These are phyloP conservation scores for Noccaea bulbosa DNA, from an alignment of 345 rosid genomes.

Conservation along the genomic window DNA sequence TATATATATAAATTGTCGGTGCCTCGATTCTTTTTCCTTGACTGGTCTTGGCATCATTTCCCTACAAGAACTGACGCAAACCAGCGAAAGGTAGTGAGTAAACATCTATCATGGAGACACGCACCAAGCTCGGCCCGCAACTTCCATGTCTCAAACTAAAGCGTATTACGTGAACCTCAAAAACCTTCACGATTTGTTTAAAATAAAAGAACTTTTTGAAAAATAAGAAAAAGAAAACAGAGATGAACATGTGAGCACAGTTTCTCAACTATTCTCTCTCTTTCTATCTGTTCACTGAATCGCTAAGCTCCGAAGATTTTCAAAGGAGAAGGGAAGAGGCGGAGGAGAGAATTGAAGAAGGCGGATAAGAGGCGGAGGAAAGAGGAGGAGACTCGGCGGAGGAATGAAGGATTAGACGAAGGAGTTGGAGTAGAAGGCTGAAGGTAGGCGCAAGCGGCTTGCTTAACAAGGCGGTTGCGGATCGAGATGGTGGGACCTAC, in stretches of 20 bases:
- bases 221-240: constrained; percentile 1
- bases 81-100: constrained; percentile 2
- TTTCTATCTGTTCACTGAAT: neutral
- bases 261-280: neutral
- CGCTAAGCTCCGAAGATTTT: constrained; percentile 34
- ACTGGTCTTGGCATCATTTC: constrained; percentile 21
- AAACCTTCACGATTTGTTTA: constrained; percentile 24
- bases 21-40: constrained; percentile 1
- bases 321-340: constrained; percentile 31
- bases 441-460: constrained; percentile 94
- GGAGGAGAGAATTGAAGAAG: constrained; percentile 31
- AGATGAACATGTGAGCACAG: neutral
- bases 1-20: neutral
- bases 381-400: constrained; percentile 49
- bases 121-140: constrained; percentile 4
- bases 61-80: neutral
- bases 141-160: constrained; percentile 8
- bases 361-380: constrained; percentile 48
- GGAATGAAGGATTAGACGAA: constrained; percentile 48
- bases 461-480: constrained; percentile 90
- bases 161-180: constrained; percentile 35
- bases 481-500: constrained; percentile 54
- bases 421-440: constrained; percentile 74
- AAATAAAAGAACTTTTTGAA: neutral
- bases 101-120: constrained; percentile 4